A percentile compares a stretch with the other conserved stretches of the same genome.
Evolutionary conservation across 129 eudicot genomes (phyloP).

Genomic region (Silybum marianum): DNA sequence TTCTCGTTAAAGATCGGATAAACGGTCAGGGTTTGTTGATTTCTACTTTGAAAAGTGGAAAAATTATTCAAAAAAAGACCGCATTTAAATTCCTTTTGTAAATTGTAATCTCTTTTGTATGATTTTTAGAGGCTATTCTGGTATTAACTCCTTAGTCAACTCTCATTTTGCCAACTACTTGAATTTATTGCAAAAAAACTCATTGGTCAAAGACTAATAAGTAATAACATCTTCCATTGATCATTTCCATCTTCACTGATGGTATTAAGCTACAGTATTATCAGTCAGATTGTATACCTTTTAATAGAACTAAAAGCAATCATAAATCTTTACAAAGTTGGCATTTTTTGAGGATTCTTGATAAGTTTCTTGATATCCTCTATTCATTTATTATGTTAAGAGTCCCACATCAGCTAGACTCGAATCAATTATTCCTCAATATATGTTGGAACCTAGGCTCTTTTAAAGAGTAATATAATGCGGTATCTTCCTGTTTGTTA

Average conservation of each 20-base stretch:
- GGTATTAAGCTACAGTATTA: constrained; percentile 18
- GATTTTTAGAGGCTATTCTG: background rate
- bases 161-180: constrained; percentile 28
- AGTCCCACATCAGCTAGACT: too few relatives aligned
- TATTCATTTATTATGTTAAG: background rate
- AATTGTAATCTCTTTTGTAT: background rate
- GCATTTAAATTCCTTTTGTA: constrained; percentile 6
- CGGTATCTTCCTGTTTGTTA: too few relatives aligned
- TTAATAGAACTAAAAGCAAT: constrained; percentile 5
- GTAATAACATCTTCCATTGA: constrained; percentile 15
- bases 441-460: too few relatives aligned
- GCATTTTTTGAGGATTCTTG: background rate
- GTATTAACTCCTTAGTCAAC: constrained; percentile 29
- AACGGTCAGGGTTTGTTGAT: background rate
- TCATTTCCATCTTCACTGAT: constrained; percentile 15
- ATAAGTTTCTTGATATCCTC: background rate
- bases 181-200: constrained; percentile 29
- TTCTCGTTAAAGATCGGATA: constrained; percentile 4
- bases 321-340: background rate
- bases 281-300: constrained; percentile 21
- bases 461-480: too few relatives aligned
- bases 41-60: background rate
- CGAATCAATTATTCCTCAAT: too few relatives aligned
- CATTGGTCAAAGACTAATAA: constrained; percentile 29
- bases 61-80: background rate